Evolutionary conservation across 768 basidiomycete genomes (phyloP).

Genomic region (Kwoniella bestiolae): DNA sequence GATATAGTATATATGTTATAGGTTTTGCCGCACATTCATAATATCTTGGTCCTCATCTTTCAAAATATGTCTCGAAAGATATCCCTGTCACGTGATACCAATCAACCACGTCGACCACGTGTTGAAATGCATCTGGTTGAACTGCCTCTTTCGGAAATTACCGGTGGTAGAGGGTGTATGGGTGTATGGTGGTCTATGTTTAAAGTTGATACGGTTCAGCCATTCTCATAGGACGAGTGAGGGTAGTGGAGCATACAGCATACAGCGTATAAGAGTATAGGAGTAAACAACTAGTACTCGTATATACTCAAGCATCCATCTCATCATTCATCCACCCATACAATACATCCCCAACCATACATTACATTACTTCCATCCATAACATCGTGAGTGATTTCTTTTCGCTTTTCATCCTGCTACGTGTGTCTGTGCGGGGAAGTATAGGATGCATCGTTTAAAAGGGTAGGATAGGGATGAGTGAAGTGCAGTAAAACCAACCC

Average conservation of each 20-base stretch:
- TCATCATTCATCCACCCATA: not conserved
- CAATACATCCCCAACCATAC: no score
- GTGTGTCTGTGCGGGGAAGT: constrained; percentile 20
- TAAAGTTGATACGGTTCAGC: constrained; percentile 17
- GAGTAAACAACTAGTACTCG: no score
- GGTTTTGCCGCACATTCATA: not conserved
- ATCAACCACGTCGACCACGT: not conserved
- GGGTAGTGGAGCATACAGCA: not conserved
- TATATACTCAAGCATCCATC: constrained; percentile 1
- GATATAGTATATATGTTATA: no score
- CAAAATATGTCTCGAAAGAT: constrained; percentile 1
- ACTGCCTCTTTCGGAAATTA: constrained; percentile 29
- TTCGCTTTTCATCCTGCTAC: not conserved
- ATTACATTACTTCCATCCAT: no score
- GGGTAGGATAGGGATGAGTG: constrained; percentile 7
- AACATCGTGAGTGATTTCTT: constrained; percentile 13
- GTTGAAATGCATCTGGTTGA: not conserved
- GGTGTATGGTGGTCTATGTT: constrained; percentile 1
- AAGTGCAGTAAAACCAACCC: not conserved
- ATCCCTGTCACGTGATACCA: constrained; percentile 11
- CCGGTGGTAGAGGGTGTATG: not conserved
- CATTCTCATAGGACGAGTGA: not conserved
- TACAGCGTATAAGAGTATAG: not conserved
- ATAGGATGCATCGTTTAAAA: not conserved
- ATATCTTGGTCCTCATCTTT: not conserved